Evolutionary conservation across 768 basidiomycete genomes (phyloP).

Genomic region (Boletus fagicola): DNA sequence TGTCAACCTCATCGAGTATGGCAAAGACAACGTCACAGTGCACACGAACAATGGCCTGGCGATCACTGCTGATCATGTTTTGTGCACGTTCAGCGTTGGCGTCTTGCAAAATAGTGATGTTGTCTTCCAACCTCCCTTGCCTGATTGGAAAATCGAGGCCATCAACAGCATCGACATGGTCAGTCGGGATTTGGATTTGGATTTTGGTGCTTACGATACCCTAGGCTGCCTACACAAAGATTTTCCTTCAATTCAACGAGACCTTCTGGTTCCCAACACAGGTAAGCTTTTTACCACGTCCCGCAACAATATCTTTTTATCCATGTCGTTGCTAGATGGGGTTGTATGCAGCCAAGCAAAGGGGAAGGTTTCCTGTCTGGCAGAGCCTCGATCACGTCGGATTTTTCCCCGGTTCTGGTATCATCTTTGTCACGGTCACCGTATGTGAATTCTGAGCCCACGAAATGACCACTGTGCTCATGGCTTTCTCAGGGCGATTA

Average conservation of each 20-base stretch:
- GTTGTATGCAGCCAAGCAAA: conserved; percentile 53
- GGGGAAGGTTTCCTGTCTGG: conserved; percentile 66
- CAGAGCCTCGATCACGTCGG: conserved; percentile 56
- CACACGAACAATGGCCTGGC: conserved; percentile 42
- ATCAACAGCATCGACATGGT: conserved; percentile 63
- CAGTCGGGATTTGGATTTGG: background rate
- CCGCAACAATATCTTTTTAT: background rate
- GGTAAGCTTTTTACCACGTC: conserved; percentile 16
- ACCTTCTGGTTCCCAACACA: conserved; percentile 59
- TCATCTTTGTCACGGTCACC: conserved; percentile 35
- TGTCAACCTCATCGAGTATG: conserved; percentile 48
- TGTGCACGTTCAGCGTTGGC: conserved; percentile 69
- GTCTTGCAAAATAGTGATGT: conserved; percentile 67
- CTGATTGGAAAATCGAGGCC: conserved; percentile 63
- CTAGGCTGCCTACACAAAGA: conserved; percentile 62
- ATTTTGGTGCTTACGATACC: background rate
- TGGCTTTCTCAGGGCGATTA: conserved; percentile 49
- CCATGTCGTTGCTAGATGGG: conserved; percentile 30
- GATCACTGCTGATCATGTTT: conserved; percentile 53
- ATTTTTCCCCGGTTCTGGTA: conserved; percentile 60
- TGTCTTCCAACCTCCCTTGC: conserved; percentile 51
- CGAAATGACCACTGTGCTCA: background rate
- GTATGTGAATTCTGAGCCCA: conserved; percentile 7
- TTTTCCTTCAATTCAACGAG: conserved; percentile 59
- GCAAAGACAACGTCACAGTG: conserved; percentile 45